Conservation (phyloP, 495 filamentous ascomycete genomes). For the Tuber magnatum region DNA sequence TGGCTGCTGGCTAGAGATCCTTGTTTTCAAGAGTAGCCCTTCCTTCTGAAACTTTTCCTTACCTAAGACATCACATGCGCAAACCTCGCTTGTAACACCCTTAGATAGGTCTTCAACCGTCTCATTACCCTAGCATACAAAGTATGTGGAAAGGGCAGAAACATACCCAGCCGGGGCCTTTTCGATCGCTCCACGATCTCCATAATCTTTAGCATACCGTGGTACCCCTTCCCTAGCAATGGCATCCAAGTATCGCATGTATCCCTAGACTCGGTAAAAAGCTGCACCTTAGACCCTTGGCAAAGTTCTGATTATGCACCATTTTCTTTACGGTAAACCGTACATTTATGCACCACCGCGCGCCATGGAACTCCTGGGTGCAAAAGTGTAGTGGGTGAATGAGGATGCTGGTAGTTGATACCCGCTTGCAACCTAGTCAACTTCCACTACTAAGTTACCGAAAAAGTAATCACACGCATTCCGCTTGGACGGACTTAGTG, state of each 20-base stretch:
- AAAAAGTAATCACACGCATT: neutral
- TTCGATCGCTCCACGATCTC: conserved; percentile 56
- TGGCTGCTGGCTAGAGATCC: conserved; percentile 67
- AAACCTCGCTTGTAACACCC: conserved; percentile 74
- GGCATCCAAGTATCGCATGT: conserved; percentile 91
- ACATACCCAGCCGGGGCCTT: conserved; percentile 67
- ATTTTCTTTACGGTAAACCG: conserved; percentile 15
- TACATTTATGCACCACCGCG: conserved; percentile 42
- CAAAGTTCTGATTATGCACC: conserved; percentile 22
- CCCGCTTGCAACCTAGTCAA: conserved; percentile 62
- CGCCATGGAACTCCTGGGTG: conserved; percentile 35
- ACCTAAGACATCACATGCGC: conserved; percentile 75
- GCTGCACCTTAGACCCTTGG: conserved; percentile 63
- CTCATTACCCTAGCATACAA: conserved; percentile 53
- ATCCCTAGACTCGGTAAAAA: conserved; percentile 78
- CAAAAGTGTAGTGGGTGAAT: conserved; percentile 51
- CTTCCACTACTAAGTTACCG: neutral
- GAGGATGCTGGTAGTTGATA: too few relatives aligned
- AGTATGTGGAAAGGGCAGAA: neutral
- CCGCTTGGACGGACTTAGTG: conserved; percentile 44
- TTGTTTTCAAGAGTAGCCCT: conserved; percentile 76
- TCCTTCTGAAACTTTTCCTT: conserved; percentile 83
- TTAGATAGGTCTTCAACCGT: conserved; percentile 90
- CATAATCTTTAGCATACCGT: conserved; percentile 92
- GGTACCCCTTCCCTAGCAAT: conserved; percentile 89